A percentile compares a stretch with the other conserved stretches of the same genome.
Evolutionary conservation across 768 basidiomycete species (phyloP).

Genomic region (Phanerochaete sordida): DNA sequence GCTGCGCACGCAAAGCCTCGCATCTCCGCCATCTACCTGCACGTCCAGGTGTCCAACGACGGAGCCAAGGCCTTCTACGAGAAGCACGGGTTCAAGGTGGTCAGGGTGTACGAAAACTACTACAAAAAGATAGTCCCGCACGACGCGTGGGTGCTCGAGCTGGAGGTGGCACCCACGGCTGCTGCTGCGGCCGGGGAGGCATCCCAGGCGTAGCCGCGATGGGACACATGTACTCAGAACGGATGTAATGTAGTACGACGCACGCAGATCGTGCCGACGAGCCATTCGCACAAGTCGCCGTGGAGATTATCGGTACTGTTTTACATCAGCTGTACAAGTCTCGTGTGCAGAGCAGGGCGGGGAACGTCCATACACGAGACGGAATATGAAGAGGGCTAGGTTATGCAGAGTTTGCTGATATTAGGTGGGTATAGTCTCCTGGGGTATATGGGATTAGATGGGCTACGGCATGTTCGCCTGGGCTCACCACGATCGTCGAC

Average conservation of each 20-base stretch:
- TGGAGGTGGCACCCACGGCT: constrained; percentile 31
- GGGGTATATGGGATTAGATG: neutral
- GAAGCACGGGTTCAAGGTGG: constrained; percentile 73
- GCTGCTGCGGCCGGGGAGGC: neutral
- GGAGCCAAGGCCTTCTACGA: constrained; percentile 83
- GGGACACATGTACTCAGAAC: neutral
- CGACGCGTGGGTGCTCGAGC: constrained; percentile 87
- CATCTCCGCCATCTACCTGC: constrained; percentile 72
- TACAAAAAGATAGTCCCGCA: constrained; percentile 87
- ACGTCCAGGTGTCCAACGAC: constrained; percentile 82
- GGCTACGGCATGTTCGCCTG: neutral
- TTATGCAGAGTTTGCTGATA: constrained; percentile 2
- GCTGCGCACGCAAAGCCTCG: constrained; percentile 53
- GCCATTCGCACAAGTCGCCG: neutral
- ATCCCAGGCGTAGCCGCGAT: neutral
- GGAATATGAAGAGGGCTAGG: constrained; percentile 6
- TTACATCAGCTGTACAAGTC: constrained; percentile 13
- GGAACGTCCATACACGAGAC: constrained; percentile 1
- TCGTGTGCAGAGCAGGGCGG: neutral
- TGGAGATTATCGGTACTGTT: constrained; percentile 6
- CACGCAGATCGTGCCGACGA: neutral
- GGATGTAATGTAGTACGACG: neutral
- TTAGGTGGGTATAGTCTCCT: constrained; percentile 15
- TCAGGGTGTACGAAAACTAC: constrained; percentile 64
- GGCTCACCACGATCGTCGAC: neutral